Conservation (phyloP, 768 basidiomycete genomes). For the Mrakia gelida region DNA sequence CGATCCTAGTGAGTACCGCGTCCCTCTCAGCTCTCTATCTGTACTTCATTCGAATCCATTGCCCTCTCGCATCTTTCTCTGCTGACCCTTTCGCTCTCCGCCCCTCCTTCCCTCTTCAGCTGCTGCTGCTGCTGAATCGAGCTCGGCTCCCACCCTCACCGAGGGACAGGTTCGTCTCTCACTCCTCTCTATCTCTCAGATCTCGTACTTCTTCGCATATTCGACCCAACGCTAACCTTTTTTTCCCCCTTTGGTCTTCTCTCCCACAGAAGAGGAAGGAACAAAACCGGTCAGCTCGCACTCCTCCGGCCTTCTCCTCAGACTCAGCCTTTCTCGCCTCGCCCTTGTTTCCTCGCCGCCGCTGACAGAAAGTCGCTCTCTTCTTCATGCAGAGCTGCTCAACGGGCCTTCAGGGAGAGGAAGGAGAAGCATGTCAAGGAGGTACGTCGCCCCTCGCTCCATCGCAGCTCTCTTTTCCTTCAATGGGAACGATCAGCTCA, state of each 20-base stretch:
- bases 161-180: background rate
- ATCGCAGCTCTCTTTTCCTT: background rate
- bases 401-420: background rate
- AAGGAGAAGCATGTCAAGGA: background rate
- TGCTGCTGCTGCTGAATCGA: background rate
- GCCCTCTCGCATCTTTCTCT: no score
- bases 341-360: no score
- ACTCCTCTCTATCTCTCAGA: no score
- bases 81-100: background rate
- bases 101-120: background rate
- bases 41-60: background rate
- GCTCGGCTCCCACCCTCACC: background rate
- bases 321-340: no score
- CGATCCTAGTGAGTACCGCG: background rate
- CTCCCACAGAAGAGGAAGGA: background rate
- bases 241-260: background rate
- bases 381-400: background rate
- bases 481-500: background rate
- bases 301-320: background rate
- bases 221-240: background rate
- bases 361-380: background rate
- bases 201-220: background rate
- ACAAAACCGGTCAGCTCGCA: background rate
- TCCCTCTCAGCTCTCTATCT: background rate
- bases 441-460: background rate